Evolutionary conservation across 345 rosid species (phyloP).

Genomic region (Euphorbia pulcherrima): DNA sequence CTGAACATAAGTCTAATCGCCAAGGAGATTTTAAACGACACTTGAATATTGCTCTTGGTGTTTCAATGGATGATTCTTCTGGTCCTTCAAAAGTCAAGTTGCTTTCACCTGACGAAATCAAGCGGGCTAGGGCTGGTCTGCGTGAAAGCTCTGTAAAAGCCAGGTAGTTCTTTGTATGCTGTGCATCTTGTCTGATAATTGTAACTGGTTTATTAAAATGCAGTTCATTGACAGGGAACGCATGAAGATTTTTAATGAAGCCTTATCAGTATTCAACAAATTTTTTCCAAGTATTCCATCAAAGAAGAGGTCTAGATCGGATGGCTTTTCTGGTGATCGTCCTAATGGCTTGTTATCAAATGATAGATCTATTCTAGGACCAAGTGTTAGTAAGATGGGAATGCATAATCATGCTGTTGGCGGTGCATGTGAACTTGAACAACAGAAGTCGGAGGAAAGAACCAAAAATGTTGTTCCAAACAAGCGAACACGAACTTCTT

Average conservation of each 20-base stretch:
- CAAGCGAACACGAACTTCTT: conserved; percentile 89
- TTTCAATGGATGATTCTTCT: conserved; percentile 70
- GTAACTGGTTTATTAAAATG: conserved; percentile 29
- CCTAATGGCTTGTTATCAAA: conserved; percentile 43
- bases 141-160: conserved; percentile 67
- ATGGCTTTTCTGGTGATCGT: conserved; percentile 58
- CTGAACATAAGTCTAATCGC: conserved; percentile 70
- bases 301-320: conserved; percentile 86
- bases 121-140: conserved; percentile 57
- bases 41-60: conserved; percentile 65
- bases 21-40: conserved; percentile 70
- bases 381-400: conserved; percentile 66
- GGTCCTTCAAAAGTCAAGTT: conserved; percentile 57
- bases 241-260: conserved; percentile 63
- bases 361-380: conserved; percentile 56
- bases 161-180: conserved; percentile 58
- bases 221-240: conserved; percentile 64
- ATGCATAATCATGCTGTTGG: conserved; percentile 52
- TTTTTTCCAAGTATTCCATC: conserved; percentile 64
- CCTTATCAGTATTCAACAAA: conserved; percentile 75
- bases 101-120: conserved; percentile 71
- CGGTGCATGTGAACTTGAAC: conserved; percentile 68
- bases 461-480: conserved; percentile 60
- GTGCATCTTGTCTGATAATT: conserved; percentile 15
- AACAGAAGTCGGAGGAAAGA: conserved; percentile 68